Evolutionary conservation across 805 yeast genomes (phyloP).

Genomic region (Lachancea mirantina): DNA sequence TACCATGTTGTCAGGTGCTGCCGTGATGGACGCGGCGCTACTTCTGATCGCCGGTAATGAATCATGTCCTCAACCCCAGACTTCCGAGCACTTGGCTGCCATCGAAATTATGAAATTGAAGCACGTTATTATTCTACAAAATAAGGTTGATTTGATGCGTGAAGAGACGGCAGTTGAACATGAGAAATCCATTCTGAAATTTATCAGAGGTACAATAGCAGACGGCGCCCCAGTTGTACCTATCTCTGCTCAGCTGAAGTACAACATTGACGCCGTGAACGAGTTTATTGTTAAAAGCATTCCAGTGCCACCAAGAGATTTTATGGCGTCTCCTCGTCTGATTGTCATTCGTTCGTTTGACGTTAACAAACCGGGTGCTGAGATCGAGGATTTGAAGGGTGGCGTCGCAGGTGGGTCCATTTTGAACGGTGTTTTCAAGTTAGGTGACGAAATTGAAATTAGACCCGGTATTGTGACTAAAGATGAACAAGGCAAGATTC

Average conservation of each 20-base stretch:
- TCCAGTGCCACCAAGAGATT: constrained; percentile 96
- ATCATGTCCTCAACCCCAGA: constrained; percentile 99
- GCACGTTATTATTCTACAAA: constrained; percentile 92
- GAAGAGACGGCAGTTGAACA: constrained; percentile 95
- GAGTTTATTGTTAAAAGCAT: constrained; percentile 88
- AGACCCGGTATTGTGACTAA: constrained; percentile 99
- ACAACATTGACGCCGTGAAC: constrained; percentile 97
- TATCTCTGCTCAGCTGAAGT: constrained; percentile 96
- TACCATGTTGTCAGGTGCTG: constrained; percentile 99
- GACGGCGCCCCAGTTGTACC: constrained; percentile 99
- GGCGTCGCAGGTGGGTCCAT: constrained; percentile 99
- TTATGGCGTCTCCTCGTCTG: constrained; percentile 85
- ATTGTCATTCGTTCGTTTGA: constrained; percentile 98
- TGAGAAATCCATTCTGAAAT: constrained; percentile 82
- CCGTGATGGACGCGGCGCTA: constrained; percentile 99
- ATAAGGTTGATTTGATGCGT: constrained; percentile 97
- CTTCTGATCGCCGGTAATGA: constrained; percentile 96
- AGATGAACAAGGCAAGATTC: constrained; percentile 79
- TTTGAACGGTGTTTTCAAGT: constrained; percentile 89
- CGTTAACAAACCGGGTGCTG: constrained; percentile 98
- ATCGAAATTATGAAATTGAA: constrained; percentile 98
- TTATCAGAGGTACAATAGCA: constrained; percentile 96
- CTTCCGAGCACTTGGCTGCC: constrained; percentile 98
- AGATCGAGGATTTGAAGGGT: constrained; percentile 93
- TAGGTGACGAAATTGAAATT: constrained; percentile 97